Conservation (phyloP, 2,329 filamentous ascomycete genomes). For the Sordariomycetes sp. region DNA sequence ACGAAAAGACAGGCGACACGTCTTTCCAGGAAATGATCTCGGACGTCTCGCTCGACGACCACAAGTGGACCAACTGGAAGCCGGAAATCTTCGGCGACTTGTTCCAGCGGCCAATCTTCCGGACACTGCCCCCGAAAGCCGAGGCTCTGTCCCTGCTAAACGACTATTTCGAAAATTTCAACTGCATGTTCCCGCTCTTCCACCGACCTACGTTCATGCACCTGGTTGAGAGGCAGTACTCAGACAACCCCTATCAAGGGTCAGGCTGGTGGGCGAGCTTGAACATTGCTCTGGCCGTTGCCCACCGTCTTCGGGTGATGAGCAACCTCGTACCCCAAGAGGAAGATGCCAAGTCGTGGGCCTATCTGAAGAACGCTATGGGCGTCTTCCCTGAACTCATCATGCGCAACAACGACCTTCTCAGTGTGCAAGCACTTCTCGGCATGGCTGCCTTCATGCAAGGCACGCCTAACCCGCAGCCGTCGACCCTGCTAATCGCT, state of each 20-base stretch:
- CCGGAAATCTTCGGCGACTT: slow-evolving; percentile 94
- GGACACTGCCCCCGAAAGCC: slow-evolving; percentile 71
- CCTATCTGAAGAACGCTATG: slow-evolving; percentile 93
- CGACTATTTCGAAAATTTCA: slow-evolving; percentile 98
- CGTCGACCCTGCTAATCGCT: slow-evolving; percentile 81
- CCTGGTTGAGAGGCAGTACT: slow-evolving; percentile 88
- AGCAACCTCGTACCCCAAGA: slow-evolving; percentile 83
- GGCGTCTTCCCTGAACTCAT: slow-evolving; percentile 85
- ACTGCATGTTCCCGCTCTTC: slow-evolving; percentile 95
- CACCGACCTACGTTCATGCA: slow-evolving; percentile 99
- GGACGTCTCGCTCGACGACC: slow-evolving; percentile 80
- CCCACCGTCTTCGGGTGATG: slow-evolving; percentile 87
- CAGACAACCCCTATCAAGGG: slow-evolving; percentile 81
- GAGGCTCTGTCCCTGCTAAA: slow-evolving; percentile 80
- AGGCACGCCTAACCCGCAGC: slow-evolving; percentile 92
- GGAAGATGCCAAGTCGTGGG: slow-evolving; percentile 91
- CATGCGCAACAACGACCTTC: slow-evolving; percentile 89
- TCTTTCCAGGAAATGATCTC: slow-evolving; percentile 95
- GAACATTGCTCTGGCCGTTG: slow-evolving; percentile 88
- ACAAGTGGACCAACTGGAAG: slow-evolving; percentile 96
- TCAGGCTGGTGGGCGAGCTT: slow-evolving; percentile 98
- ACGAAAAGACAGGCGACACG: slow-evolving; percentile 89
- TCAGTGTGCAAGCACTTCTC: slow-evolving; percentile 87
- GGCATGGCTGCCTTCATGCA: slow-evolving; percentile 94
- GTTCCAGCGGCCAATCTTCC: slow-evolving; percentile 76